Percentiles rank a stretch among this genome's conserved stretches.
These are phyloP conservation scores for Hyaloscypha variabilis DNA, from an alignment of 495 filamentous ascomycete genomes.

Conservation along the genomic window DNA sequence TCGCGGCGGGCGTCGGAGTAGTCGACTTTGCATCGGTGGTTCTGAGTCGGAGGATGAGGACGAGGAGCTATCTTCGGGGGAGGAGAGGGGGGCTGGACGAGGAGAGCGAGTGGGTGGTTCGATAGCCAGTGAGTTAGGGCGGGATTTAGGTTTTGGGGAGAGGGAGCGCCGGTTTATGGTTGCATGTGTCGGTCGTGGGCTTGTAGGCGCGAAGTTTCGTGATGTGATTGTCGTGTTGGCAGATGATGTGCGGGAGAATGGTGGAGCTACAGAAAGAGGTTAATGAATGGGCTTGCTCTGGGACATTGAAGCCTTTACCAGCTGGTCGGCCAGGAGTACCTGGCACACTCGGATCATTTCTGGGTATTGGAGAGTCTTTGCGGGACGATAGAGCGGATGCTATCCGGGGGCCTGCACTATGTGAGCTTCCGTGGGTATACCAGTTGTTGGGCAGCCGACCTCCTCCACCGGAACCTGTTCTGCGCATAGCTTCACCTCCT, in stretches of 20 bases:
- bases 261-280: constrained; percentile 30
- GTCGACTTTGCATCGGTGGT: constrained; percentile 47
- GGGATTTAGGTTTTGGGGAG: constrained; percentile 24
- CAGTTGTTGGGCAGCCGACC: constrained; percentile 11
- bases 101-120: constrained; percentile 16
- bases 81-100: constrained; percentile 26
- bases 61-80: constrained; percentile 36
- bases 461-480: constrained; percentile 59
- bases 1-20: constrained; percentile 59
- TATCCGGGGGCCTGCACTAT: constrained; percentile 48
- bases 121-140: constrained; percentile 15
- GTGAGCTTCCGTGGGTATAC: constrained; percentile 10
- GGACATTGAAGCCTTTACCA: constrained; percentile 15
- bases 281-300: background rate
- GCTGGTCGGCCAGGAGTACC: constrained; percentile 21
- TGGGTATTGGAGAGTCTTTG: constrained; percentile 59
- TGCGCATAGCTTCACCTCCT: constrained; percentile 59
- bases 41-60: constrained; percentile 32
- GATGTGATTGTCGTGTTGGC: constrained; percentile 52
- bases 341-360: constrained; percentile 42
- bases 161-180: constrained; percentile 19
- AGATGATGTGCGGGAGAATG: constrained; percentile 61
- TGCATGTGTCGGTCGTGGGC: constrained; percentile 25
- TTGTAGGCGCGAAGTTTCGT: constrained; percentile 22
- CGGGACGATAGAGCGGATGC: constrained; percentile 66